Conservation (phyloP, 768 basidiomycete species). For the Myochromella boudieri region DNA sequence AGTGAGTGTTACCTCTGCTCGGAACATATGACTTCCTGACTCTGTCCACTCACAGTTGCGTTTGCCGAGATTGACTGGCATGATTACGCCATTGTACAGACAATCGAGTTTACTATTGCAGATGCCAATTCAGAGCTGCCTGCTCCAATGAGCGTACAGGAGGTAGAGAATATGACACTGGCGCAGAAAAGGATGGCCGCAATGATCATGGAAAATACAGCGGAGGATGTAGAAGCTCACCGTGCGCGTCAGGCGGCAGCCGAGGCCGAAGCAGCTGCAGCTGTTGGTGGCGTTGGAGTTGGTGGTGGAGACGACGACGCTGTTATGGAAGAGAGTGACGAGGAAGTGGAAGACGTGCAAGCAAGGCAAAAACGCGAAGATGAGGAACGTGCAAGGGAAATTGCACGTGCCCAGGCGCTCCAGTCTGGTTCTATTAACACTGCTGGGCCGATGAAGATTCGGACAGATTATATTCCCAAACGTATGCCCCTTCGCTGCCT, state of each 20-base stretch:
- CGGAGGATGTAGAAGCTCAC: conserved; percentile 81
- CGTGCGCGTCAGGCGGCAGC: conserved; percentile 81
- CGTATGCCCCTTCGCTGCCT: conserved; percentile 45
- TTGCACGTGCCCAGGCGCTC: conserved; percentile 76
- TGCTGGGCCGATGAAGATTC: conserved; percentile 87
- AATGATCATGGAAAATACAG: conserved; percentile 96
- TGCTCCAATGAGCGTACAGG: conserved; percentile 93
- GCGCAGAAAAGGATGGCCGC: conserved; percentile 98
- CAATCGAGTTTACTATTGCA: conserved; percentile 93
- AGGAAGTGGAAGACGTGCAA: conserved; percentile 65
- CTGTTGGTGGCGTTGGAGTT: conserved; percentile 64
- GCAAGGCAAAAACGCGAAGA: conserved; percentile 67
- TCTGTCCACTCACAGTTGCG: conserved; percentile 52
- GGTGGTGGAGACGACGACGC: conserved; percentile 52
- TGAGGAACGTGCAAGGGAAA: conserved; percentile 66
- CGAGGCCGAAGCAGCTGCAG: conserved; percentile 80
- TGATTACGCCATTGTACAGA: conserved; percentile 97
- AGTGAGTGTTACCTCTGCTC: conserved; percentile 45
- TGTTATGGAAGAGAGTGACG: conserved; percentile 87
- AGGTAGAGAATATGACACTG: conserved; percentile 94
- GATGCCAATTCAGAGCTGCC: conserved; percentile 92
- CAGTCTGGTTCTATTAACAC: conserved; percentile 76
- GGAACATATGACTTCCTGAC: conserved; percentile 9
- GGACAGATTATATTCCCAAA: conserved; percentile 95
- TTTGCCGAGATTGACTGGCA: conserved; percentile 99